Conservation (phyloP, 768 basidiomycete species). For the Podaxis sp. region DNA sequence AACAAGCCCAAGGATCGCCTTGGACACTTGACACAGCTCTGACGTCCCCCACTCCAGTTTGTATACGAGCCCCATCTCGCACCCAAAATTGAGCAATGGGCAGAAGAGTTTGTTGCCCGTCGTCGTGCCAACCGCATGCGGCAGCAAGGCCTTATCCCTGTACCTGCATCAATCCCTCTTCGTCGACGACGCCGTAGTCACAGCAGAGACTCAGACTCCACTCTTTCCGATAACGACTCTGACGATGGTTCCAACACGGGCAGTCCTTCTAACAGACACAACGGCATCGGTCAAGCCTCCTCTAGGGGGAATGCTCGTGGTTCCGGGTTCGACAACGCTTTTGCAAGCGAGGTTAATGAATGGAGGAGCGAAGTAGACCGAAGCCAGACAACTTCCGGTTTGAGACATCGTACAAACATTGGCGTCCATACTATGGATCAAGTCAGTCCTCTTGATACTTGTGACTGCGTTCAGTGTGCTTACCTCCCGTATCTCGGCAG, state of each 20-base stretch:
- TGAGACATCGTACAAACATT: constrained; percentile 28
- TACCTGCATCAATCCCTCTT: constrained; percentile 17
- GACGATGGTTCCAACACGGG: constrained; percentile 16
- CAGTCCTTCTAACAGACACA: constrained; percentile 1
- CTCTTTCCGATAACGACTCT: constrained; percentile 14
- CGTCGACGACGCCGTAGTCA: constrained; percentile 15
- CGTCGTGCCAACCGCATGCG: constrained; percentile 24
- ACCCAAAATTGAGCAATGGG: constrained; percentile 50
- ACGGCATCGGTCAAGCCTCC: neutral
- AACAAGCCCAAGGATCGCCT: constrained; percentile 1
- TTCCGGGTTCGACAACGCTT: constrained; percentile 48
- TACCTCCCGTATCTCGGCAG: constrained; percentile 23
- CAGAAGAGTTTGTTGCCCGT: constrained; percentile 31
- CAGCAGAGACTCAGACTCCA: constrained; percentile 19
- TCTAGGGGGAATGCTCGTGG: constrained; percentile 14
- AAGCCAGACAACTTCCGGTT: constrained; percentile 21
- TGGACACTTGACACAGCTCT: constrained; percentile 17
- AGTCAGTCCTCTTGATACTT: constrained; percentile 27
- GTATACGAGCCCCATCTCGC: constrained; percentile 70
- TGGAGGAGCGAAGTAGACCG: constrained; percentile 43
- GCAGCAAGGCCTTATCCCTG: constrained; percentile 19
- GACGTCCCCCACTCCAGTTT: constrained; percentile 34
- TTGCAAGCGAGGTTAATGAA: constrained; percentile 44
- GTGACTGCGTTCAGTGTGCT: neutral
- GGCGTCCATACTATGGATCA: constrained; percentile 37